Evolutionary conservation across 768 basidiomycete species (phyloP).

Genomic region (Calocybe indica): DNA sequence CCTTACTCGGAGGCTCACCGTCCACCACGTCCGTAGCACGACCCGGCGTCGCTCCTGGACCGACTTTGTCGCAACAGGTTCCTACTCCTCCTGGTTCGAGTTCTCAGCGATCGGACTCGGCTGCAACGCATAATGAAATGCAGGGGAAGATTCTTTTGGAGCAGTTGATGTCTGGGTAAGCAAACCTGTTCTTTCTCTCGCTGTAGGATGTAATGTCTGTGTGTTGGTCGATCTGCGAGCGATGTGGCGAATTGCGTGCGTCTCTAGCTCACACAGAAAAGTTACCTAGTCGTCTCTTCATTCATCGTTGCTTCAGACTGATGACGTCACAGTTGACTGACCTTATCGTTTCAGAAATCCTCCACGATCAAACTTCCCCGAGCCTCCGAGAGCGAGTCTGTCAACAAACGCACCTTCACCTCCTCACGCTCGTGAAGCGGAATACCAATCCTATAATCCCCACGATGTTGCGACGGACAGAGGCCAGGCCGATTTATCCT

Average conservation of each 20-base stretch:
- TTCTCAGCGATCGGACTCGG: constrained; percentile 46
- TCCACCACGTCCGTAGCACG: constrained; percentile 19
- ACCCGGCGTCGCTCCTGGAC: constrained; percentile 18
- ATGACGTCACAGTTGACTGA: constrained; percentile 6
- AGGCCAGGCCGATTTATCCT: too few species aligned
- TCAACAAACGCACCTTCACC: constrained; percentile 40
- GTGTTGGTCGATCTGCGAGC: too few species aligned
- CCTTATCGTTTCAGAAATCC: constrained; percentile 30
- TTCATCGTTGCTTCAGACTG: constrained; percentile 14
- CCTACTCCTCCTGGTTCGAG: constrained; percentile 62
- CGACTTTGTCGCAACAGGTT: constrained; percentile 46
- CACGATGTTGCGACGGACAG: constrained; percentile 34
- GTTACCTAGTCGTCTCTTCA: constrained; percentile 13
- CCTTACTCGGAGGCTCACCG: constrained; percentile 52
- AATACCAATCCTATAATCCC: constrained; percentile 38
- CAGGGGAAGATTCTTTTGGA: constrained; percentile 75
- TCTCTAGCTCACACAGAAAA: too few species aligned
- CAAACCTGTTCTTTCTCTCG: constrained; percentile 12
- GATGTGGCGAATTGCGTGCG: too few species aligned
- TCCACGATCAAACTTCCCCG: constrained; percentile 46
- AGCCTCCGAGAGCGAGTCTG: constrained; percentile 34
- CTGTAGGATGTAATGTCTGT: neutral
- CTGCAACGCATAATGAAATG: constrained; percentile 50
- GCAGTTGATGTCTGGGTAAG: constrained; percentile 78
- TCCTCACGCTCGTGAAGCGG: constrained; percentile 40